Conservation (phyloP, 2,329 filamentous ascomycete genomes). For the Curvularia verruculosa region DNA sequence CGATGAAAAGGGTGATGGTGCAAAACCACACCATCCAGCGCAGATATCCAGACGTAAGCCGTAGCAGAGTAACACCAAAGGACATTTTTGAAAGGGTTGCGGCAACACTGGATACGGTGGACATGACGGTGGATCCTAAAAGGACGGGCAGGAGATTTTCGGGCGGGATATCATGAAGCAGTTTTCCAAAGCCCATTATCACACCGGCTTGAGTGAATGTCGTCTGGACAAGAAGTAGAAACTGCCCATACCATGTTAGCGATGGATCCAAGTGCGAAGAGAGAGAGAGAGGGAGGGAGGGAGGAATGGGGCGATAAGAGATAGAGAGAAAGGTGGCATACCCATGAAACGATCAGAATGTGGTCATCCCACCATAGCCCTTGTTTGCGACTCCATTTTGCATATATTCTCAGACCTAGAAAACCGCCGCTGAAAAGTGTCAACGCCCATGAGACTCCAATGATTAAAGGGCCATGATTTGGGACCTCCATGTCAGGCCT, state of each 20-base stretch:
- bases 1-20: conserved; percentile 30
- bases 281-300: no score
- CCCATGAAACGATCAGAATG: conserved; percentile 36
- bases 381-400: conserved; percentile 33
- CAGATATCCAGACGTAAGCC: conserved; percentile 23
- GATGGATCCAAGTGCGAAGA: neutral
- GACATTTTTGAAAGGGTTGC: conserved; percentile 37
- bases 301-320: no score
- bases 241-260: conserved; percentile 18
- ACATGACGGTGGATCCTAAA: conserved; percentile 22
- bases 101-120: conserved; percentile 34
- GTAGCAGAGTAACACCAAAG: conserved; percentile 38
- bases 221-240: conserved; percentile 29
- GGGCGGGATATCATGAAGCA: conserved; percentile 20
- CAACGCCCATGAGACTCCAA: conserved; percentile 36
- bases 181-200: conserved; percentile 33
- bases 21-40: conserved; percentile 34
- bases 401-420: conserved; percentile 34
- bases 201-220: conserved; percentile 30
- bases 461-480: conserved; percentile 33
- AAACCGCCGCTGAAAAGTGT: conserved; percentile 29
- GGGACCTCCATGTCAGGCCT: conserved; percentile 18
- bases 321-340: conserved; percentile 6
- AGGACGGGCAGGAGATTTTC: conserved; percentile 25
- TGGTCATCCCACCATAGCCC: conserved; percentile 41